A percentile compares a stretch with the other conserved stretches of the same genome.
These are phyloP conservation scores for Colletotrichum sp. DNA, from an alignment of 2,329 filamentous ascomycete genomes.

Conservation along the genomic window DNA sequence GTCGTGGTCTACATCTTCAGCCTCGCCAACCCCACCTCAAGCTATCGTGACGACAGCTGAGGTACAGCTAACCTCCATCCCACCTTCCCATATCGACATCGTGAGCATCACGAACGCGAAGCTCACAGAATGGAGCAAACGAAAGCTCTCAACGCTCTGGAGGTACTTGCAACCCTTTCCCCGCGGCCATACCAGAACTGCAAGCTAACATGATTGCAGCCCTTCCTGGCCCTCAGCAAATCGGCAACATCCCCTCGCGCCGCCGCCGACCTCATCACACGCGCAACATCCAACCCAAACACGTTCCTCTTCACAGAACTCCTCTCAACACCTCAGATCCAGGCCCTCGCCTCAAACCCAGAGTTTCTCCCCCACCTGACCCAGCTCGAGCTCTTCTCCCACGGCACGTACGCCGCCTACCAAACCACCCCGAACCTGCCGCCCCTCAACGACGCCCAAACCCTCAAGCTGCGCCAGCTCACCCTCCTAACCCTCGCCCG, in stretches of 20 bases:
- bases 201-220: conserved; percentile 57
- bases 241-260: conserved; percentile 84
- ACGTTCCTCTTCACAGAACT: conserved; percentile 95
- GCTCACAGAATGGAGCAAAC: conserved; percentile 71
- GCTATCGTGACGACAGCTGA: conserved; percentile 1
- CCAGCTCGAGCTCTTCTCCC: conserved; percentile 87
- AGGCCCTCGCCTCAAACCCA: conserved; percentile 66
- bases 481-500: conserved; percentile 83
- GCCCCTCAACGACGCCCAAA: conserved; percentile 72
- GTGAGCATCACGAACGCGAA: not conserved
- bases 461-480: conserved; percentile 87
- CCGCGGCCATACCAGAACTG: not conserved
- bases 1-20: not conserved
- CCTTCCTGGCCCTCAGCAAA: conserved; percentile 89
- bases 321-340: conserved; percentile 80
- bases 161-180: conserved; percentile 44
- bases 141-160: conserved; percentile 68
- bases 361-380: conserved; percentile 70
- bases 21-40: conserved; percentile 9
- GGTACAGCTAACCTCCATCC: not conserved
- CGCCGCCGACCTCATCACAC: conserved; percentile 82
- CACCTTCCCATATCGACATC: not conserved
- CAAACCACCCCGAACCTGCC: conserved; percentile 61
- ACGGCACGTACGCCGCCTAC: conserved; percentile 88
- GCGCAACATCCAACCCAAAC: conserved; percentile 87